phyloP scores from a whole-genome alignment of 148 eudicot species.

The Amaranthus cruentus region DNA sequence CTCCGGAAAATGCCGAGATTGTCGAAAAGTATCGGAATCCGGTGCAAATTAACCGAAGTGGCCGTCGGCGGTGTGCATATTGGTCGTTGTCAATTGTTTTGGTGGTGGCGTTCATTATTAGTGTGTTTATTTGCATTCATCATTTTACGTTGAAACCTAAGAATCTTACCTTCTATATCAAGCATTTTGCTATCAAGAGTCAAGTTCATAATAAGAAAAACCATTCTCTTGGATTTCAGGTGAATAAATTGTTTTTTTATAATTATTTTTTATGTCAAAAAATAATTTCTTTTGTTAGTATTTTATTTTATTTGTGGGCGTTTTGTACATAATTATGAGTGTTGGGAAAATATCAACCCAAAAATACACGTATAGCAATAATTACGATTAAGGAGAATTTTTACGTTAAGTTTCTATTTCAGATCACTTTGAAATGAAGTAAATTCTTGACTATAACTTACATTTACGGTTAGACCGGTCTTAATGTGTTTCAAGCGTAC shows the following conservation, averaged over 20 bases:
- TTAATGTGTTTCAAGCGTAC: no score
- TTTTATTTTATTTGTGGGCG: no score
- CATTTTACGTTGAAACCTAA: slow-evolving; percentile 38
- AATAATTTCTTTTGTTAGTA: no score
- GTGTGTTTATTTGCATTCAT: slow-evolving; percentile 11
- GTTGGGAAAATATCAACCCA: no score
- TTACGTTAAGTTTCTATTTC: no score
- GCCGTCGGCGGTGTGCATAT: slow-evolving; percentile 8
- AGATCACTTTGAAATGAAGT: no score
- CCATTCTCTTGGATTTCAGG: slow-evolving; percentile 16
- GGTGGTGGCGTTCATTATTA: slow-evolving; percentile 19
- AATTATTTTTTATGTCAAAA: no score
- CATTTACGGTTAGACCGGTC: no score
- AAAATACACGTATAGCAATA: no score
- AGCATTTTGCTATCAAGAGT: slow-evolving; percentile 24
- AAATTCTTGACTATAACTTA: no score
- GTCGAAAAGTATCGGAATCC: slow-evolving; percentile 33
- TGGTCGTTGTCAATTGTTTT: slow-evolving; percentile 21
- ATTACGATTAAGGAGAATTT: no score
- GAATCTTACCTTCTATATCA: slow-evolving; percentile 37
- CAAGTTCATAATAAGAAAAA: neutral
- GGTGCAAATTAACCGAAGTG: neutral
- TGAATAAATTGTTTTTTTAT: neutral
- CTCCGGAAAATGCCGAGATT: slow-evolving; percentile 44
- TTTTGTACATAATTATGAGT: no score